Percentiles rank a stretch among this genome's conserved stretches.
Conservation (phyloP, 2,329 filamentous ascomycete species). For the Periconia macrospinosa region DNA sequence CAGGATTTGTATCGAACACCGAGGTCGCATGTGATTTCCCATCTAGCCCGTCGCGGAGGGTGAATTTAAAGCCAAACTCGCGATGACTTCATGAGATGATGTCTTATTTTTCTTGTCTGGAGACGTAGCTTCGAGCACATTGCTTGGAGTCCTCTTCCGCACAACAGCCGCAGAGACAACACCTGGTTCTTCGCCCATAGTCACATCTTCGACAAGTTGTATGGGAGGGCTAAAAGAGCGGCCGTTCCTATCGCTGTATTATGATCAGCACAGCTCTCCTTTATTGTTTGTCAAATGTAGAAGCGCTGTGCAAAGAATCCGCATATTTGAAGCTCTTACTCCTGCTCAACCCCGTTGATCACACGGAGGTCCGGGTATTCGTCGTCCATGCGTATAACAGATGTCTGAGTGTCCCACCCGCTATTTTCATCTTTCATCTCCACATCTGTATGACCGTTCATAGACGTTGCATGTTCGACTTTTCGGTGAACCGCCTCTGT, state of each 20-base stretch:
- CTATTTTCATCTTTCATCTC: conserved; percentile 13
- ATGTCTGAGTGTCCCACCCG: neutral
- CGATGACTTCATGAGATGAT: neutral
- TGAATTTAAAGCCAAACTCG: neutral
- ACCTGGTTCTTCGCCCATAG: neutral
- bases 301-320: neutral
- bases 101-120: neutral
- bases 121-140: neutral
- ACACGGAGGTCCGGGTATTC: conserved; percentile 20
- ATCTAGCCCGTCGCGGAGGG: too few species aligned
- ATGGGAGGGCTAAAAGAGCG: neutral
- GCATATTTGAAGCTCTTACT: conserved; percentile 15
- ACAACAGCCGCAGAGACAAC: neutral
- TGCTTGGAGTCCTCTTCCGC: neutral
- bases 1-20: neutral
- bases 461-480: conserved; percentile 8
- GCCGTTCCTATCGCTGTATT: neutral
- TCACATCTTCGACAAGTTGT: neutral
- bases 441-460: conserved; percentile 1
- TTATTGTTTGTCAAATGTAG: neutral
- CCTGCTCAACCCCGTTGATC: conserved; percentile 32
- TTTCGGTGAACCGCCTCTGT: conserved; percentile 55
- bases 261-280: conserved; percentile 4
- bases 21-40: too few species aligned
- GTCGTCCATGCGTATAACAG: neutral